Percentiles rank a stretch among this genome's conserved stretches.
Evolutionary conservation across 2,329 filamentous ascomycete species (phyloP).

Genomic region (Xylariaceae sp.): DNA sequence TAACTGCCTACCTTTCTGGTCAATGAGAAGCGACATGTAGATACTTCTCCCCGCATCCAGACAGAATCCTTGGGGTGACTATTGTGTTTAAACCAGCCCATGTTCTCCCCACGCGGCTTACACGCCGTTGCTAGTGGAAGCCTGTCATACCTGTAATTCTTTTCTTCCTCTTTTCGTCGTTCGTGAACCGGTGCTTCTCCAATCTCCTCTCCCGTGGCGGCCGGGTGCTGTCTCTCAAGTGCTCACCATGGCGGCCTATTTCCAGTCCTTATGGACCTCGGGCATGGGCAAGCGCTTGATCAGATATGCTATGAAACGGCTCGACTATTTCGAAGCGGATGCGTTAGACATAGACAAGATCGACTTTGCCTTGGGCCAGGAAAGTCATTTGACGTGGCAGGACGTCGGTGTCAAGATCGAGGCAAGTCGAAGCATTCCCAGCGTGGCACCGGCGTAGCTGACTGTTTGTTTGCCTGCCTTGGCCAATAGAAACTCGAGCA

Average conservation of each 20-base stretch:
- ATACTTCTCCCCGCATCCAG: constrained; percentile 30
- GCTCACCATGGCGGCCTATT: constrained; percentile 62
- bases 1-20: constrained; percentile 4
- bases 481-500: constrained; percentile 66
- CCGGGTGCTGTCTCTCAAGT: no score
- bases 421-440: constrained; percentile 53
- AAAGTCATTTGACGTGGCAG: constrained; percentile 76
- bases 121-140: constrained; percentile 19
- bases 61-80: constrained; percentile 22
- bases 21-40: constrained; percentile 27
- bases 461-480: constrained; percentile 10
- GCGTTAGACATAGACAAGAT: constrained; percentile 80
- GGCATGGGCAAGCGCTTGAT: constrained; percentile 86
- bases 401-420: constrained; percentile 78
- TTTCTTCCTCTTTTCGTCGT: no score
- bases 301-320: constrained; percentile 74
- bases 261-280: constrained; percentile 59
- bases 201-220: constrained; percentile 9
- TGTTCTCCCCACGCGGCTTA: constrained; percentile 22
- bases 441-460: no score
- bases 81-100: constrained; percentile 25
- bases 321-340: constrained; percentile 84
- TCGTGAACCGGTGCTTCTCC: no score
- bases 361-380: constrained; percentile 75
- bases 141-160: not conserved